Percentiles rank a stretch among this genome's conserved stretches.
phyloP scores from a whole-genome alignment of 805 yeast genomes.

The Sporopachydermia lactativora region DNA sequence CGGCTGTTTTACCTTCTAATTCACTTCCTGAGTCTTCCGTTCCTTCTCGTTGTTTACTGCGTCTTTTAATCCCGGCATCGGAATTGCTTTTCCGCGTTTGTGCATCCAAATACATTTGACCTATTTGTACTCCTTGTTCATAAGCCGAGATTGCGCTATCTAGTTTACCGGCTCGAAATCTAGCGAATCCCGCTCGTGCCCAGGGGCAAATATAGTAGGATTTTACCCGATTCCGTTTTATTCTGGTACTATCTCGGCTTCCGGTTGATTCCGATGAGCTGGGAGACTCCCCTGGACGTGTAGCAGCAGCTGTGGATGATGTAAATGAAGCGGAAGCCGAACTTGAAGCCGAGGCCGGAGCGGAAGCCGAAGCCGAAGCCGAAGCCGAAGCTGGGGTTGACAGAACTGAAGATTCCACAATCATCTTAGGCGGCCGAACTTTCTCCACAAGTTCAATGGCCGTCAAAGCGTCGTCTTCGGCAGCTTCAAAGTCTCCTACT shows the following conservation, averaged over 20 bases:
- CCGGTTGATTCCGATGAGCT: not conserved
- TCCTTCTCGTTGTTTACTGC: conserved; percentile 15
- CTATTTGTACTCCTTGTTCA: not conserved
- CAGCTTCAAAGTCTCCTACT: not conserved
- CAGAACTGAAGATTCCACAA: not conserved
- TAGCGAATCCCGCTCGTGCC: not conserved
- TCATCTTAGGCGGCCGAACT: not conserved
- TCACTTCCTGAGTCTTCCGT: conserved; percentile 10
- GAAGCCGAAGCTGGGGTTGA: too few relatives aligned
- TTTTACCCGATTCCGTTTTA: not conserved
- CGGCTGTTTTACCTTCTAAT: not conserved
- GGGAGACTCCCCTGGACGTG: not conserved
- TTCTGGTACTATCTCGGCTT: not conserved
- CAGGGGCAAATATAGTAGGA: not conserved
- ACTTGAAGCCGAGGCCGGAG: too few relatives aligned
- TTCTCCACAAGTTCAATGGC: not conserved
- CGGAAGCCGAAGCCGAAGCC: too few relatives aligned
- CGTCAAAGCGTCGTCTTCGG: conserved; percentile 1
- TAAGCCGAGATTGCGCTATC: not conserved
- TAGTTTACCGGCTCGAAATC: not conserved
- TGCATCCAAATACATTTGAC: not conserved
- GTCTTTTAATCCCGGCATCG: not conserved
- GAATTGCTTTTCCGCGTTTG: not conserved
- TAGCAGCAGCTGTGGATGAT: too few relatives aligned
- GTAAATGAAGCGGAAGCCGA: too few relatives aligned